Percentiles rank a stretch among this genome's conserved stretches.
These are phyloP conservation scores for Haematococcus sp. DNA, from an alignment of 139 green algal species.

Conservation along the genomic window DNA sequence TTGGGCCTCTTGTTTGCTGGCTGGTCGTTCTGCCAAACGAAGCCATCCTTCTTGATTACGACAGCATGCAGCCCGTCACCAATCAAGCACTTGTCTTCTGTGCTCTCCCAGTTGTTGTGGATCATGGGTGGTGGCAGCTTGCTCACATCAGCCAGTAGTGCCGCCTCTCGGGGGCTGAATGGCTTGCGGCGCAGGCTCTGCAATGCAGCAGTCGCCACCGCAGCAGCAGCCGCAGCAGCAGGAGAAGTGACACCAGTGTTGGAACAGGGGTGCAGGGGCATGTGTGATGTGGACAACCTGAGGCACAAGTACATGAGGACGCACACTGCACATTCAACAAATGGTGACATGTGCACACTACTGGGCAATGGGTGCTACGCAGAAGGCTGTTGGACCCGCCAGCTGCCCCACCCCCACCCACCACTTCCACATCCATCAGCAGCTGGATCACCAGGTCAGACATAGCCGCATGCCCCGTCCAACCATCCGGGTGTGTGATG, in stretches of 20 bases:
- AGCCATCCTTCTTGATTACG: background rate
- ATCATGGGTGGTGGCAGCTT: background rate
- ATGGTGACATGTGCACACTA: too few species aligned
- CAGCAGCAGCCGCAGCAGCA: too few species aligned
- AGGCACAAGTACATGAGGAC: too few species aligned
- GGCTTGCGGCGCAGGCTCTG: background rate
- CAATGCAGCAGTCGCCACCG: too few species aligned
- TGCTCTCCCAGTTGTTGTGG: constrained; percentile 3
- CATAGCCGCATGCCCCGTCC: background rate
- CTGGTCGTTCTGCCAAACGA: constrained; percentile 4
- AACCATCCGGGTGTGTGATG: background rate
- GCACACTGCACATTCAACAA: too few species aligned
- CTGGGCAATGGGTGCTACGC: too few species aligned
- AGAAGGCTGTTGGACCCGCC: background rate
- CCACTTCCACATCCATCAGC: background rate
- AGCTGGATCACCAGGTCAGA: constrained; percentile 7
- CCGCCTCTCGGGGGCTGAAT: background rate
- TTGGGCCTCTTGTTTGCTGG: background rate
- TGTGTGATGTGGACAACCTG: background rate
- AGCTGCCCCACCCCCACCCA: background rate
- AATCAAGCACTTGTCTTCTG: background rate
- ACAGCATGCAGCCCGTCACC: background rate
- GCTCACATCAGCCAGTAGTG: background rate
- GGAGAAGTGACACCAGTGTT: too few species aligned
- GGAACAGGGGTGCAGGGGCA: background rate